phyloP scores from a whole-genome alignment of 2,329 filamentous ascomycete species.

The Sclerotinia minor region DNA sequence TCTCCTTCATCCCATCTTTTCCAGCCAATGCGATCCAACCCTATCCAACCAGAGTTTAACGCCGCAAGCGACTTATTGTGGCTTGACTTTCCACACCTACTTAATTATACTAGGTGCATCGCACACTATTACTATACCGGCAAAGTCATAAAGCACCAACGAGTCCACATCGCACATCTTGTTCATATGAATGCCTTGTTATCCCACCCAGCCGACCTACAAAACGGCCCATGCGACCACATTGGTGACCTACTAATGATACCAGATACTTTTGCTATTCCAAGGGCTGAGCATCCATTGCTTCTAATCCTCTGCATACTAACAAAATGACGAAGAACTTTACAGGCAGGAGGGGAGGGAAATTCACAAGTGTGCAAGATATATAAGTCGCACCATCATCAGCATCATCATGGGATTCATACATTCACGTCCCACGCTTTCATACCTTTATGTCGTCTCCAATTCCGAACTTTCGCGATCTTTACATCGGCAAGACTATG shows the following conservation, averaged over 20 bases:
- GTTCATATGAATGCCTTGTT: constrained; percentile 25
- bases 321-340: constrained; percentile 28
- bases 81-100: constrained; percentile 11
- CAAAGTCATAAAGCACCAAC: constrained; percentile 4
- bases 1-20: constrained; percentile 10
- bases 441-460: constrained; percentile 39
- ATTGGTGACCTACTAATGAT: constrained; percentile 26
- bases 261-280: constrained; percentile 30
- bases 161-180: constrained; percentile 8
- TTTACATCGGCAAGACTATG: constrained; percentile 38
- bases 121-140: constrained; percentile 1
- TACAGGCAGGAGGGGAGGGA: constrained; percentile 33
- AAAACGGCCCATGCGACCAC: constrained; percentile 29
- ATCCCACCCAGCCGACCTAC: constrained; percentile 33
- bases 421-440: constrained; percentile 24
- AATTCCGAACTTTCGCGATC: constrained; percentile 38
- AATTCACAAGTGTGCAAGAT: constrained; percentile 24
- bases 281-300: constrained; percentile 35
- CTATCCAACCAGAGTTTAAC: constrained; percentile 20
- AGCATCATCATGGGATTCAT: constrained; percentile 35
- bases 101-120: constrained; percentile 13
- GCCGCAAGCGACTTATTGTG: constrained; percentile 20
- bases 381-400: constrained; percentile 35
- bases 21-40: not conserved
- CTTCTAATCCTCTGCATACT: constrained; percentile 32